phyloP scores from a whole-genome alignment of 2,329 filamentous ascomycete species.

The Colletotrichum kahawae region DNA sequence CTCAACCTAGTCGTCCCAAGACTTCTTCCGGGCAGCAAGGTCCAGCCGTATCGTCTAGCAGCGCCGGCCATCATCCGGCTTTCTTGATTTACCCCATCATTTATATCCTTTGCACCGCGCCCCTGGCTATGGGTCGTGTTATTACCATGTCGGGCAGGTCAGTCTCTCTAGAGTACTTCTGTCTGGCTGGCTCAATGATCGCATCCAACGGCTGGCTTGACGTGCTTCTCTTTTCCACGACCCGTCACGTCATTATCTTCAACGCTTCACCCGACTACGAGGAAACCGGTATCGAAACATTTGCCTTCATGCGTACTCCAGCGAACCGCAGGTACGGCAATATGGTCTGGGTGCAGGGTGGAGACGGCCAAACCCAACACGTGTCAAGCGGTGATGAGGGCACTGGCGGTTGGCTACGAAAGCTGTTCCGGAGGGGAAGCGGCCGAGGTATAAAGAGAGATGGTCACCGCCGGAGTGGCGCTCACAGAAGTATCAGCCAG shows the following conservation, averaged over 20 bases:
- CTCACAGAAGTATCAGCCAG: conserved; percentile 14
- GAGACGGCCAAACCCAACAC: not conserved
- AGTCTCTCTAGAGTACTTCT: conserved; percentile 54
- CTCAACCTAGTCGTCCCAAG: not conserved
- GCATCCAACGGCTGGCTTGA: conserved; percentile 52
- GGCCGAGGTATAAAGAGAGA: not conserved
- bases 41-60: not conserved
- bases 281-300: conserved; percentile 14
- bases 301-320: conserved; percentile 19
- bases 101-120: conserved; percentile 66
- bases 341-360: conserved; percentile 21
- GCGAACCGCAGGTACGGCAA: conserved; percentile 14
- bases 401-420: conserved; percentile 14
- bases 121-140: conserved; percentile 63
- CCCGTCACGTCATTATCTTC: conserved; percentile 40
- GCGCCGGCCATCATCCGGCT: conserved; percentile 8
- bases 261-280: conserved; percentile 15
- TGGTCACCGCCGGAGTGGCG: not conserved
- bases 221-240: conserved; percentile 43
- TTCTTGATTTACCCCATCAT: conserved; percentile 68
- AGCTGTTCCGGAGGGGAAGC: not conserved
- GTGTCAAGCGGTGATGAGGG: not conserved
- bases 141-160: conserved; percentile 55
- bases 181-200: conserved; percentile 56
- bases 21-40: not conserved